Evolutionary conservation across 148 eudicot genomes (phyloP), one percentile per base, ranked within the genome.

Genomic region (Mesembryanthemum crystallinum): DNA sequence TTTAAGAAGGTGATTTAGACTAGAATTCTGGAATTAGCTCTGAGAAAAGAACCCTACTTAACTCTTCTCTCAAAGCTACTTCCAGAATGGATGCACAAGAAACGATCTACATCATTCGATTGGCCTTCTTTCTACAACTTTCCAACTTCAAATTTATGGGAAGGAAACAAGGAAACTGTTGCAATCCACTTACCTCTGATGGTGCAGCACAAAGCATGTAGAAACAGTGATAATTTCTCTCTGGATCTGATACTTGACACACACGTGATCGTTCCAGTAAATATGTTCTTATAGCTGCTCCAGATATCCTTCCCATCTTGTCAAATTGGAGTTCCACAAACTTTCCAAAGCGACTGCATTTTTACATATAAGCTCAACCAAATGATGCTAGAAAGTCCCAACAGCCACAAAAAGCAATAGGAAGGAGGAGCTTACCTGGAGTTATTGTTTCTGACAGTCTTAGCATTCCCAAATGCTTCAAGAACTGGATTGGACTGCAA

Each of bases 201-300:
- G 99, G 99, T 72, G 90, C 99, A 47, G 97, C 92, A 86, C 99
- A 96, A 79, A 96, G 94, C 97, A 96, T 92, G 89, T 96, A 96
- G 86, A 96, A 96, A 86, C 99, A 96, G 73, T 96, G 99, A 85
- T 96, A 92, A 81, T 96, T 96, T 80, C 99, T 83, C 85, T 96
- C 99, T 9, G 99, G 99, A 80, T 96, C 98, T 57, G 99, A 96
- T 54, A 89, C 73, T 87, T 96, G 99, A 81, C 99, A 96, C 77
- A 96, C 99, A 68, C 99, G 99, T 84, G 99, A 96, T 71, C 99
- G 85, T 84, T 96, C 99, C 69, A 96, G 82, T 78, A 96, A 77
- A 83, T 96, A 96, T 64, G 99, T 96, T 82, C 99, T 85, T 29
- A 96, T 88, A 70, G 99, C 99, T 52, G 99, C 99, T 76, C 99